Evolutionary conservation across 192 early-diverging fungal species (phyloP).

Genomic region (Podochytrium sp.): DNA sequence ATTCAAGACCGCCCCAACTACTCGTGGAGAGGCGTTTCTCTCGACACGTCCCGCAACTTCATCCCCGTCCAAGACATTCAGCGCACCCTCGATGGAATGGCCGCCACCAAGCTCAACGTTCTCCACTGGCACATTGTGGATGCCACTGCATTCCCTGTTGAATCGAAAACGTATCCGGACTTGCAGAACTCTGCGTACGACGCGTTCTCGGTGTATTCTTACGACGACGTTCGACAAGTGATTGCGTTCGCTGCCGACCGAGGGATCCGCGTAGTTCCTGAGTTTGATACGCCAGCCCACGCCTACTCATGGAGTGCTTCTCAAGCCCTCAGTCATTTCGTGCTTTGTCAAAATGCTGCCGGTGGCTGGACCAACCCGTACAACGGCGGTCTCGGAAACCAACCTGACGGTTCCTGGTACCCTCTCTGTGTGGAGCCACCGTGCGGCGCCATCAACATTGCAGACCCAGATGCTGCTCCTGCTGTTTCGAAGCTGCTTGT

Average conservation of each 20-base stretch:
- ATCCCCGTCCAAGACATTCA: conserved; percentile 31
- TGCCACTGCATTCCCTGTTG: conserved; percentile 25
- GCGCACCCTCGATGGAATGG: conserved; percentile 35
- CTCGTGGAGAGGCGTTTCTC: conserved; percentile 31
- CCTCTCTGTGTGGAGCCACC: conserved; percentile 61
- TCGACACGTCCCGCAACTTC: conserved; percentile 45
- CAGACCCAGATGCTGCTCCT: conserved; percentile 56
- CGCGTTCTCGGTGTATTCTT: conserved; percentile 65
- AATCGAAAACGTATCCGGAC: neutral
- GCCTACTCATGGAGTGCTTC: neutral
- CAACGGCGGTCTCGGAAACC: neutral
- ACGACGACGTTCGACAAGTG: conserved; percentile 69
- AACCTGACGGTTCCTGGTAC: neutral
- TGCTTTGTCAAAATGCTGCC: neutral
- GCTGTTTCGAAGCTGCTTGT: conserved; percentile 67
- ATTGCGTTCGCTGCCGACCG: conserved; percentile 73
- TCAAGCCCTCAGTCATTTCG: neutral
- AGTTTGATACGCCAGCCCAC: conserved; percentile 64
- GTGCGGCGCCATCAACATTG: conserved; percentile 74
- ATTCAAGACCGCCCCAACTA: conserved; percentile 14
- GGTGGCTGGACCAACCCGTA: neutral
- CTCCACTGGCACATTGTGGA: conserved; percentile 49
- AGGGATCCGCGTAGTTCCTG: conserved; percentile 87
- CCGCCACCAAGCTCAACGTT: conserved; percentile 23
- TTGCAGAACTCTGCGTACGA: neutral